phyloP scores from a whole-genome alignment of 495 filamentous ascomycete species.

The Clohesyomyces aquaticus region DNA sequence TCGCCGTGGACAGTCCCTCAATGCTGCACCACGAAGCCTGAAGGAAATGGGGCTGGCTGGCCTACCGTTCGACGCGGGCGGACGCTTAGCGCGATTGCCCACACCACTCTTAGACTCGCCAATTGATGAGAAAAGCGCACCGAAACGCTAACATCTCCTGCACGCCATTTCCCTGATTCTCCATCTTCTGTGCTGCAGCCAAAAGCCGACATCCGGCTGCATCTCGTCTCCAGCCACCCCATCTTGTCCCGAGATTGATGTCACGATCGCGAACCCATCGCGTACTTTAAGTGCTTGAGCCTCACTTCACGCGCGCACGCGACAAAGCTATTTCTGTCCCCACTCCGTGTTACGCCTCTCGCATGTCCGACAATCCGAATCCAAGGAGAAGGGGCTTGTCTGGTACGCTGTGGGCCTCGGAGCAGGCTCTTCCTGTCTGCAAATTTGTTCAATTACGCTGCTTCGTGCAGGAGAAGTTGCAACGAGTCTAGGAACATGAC shows the following conservation, averaged over 20 bases:
- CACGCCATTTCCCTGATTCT: slow-evolving; percentile 31
- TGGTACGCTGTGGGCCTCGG: slow-evolving; percentile 22
- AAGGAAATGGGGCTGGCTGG: slow-evolving; percentile 32
- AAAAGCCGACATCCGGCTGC: slow-evolving; percentile 26
- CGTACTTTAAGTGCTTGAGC: slow-evolving; percentile 29
- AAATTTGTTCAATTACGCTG: slow-evolving; percentile 10
- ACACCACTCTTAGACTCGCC: background rate
- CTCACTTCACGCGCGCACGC: slow-evolving; percentile 28
- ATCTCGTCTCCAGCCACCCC: slow-evolving; percentile 11
- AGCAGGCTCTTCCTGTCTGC: background rate
- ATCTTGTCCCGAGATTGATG: slow-evolving; percentile 15
- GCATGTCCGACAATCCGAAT: background rate
- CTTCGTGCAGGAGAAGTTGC: background rate
- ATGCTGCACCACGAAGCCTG: slow-evolving; percentile 6
- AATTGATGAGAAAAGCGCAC: slow-evolving; percentile 6
- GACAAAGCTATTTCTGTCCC: slow-evolving; percentile 17
- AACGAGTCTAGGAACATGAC: background rate
- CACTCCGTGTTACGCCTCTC: slow-evolving; percentile 16
- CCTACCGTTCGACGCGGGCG: slow-evolving; percentile 15
- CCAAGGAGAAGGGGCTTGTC: slow-evolving; percentile 19
- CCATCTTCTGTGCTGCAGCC: slow-evolving; percentile 14
- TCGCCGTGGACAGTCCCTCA: slow-evolving; percentile 19
- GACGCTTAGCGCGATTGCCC: slow-evolving; percentile 28
- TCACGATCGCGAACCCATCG: slow-evolving; percentile 21
- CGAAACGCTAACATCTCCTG: slow-evolving; percentile 18